Percentiles rank a stretch among this genome's conserved stretches.
phyloP scores from a whole-genome alignment of 116 monocot species.

The Phalaenopsis hybrid region DNA sequence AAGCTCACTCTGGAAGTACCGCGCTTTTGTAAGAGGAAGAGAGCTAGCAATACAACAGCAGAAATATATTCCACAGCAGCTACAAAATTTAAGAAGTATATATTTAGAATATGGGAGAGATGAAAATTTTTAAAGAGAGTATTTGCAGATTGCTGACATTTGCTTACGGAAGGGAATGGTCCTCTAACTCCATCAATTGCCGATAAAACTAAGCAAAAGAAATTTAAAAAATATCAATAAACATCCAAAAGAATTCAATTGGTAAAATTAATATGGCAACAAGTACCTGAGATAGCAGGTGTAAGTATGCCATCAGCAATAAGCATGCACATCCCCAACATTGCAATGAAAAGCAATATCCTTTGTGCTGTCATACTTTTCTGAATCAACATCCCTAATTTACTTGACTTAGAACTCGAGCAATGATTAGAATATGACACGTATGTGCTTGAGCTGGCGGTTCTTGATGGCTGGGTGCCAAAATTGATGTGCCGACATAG shows the following conservation, averaged over 20 bases:
- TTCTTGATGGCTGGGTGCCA: conserved; percentile 49
- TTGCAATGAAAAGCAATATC: conserved; percentile 52
- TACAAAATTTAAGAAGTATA: conserved; percentile 13
- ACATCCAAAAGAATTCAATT: not conserved
- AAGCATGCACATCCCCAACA: conserved; percentile 69
- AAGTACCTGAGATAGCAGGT: conserved; percentile 62
- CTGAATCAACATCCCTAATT: conserved; percentile 54
- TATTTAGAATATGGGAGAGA: not conserved
- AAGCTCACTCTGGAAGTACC: conserved; percentile 75
- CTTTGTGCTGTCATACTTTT: conserved; percentile 42
- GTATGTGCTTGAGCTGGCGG: conserved; percentile 7
- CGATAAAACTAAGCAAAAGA: conserved; percentile 44
- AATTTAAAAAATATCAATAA: not conserved
- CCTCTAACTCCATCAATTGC: conserved; percentile 71
- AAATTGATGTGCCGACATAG: conserved; percentile 64
- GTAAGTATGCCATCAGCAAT: conserved; percentile 72
- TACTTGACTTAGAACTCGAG: conserved; percentile 10
- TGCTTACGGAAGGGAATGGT: conserved; percentile 51
- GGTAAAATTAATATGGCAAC: not conserved
- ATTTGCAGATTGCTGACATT: conserved; percentile 30
- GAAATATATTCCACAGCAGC: conserved; percentile 54
- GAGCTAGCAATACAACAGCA: conserved; percentile 37
- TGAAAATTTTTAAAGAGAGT: not conserved
- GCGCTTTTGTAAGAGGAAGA: conserved; percentile 67
- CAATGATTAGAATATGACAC: conserved; percentile 8